phyloP scores from a whole-genome alignment of 2,329 filamentous ascomycete species.

The Phaeomoniella chlamydospora region DNA sequence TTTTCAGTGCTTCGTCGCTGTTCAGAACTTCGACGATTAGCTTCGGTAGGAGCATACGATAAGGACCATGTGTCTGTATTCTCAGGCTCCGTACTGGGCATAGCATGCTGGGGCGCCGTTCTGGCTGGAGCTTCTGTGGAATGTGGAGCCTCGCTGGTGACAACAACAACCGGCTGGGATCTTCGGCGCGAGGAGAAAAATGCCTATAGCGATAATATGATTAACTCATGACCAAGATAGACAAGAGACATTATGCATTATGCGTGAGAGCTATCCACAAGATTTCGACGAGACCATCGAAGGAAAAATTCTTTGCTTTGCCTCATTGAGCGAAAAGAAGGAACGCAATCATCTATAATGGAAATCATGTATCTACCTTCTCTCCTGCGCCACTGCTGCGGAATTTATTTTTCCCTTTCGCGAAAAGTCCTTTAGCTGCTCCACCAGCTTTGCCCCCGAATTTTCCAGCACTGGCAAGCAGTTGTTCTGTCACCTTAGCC shows the following conservation, averaged over 20 bases:
- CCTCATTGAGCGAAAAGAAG: neutral
- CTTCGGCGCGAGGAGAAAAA: conserved; percentile 2
- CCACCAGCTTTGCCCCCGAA: conserved; percentile 56
- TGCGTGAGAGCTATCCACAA: conserved; percentile 3
- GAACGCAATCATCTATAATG: conserved; percentile 13
- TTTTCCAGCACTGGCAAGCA: conserved; percentile 68
- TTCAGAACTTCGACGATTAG: neutral
- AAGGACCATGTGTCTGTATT: neutral
- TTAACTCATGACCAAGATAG: conserved; percentile 6
- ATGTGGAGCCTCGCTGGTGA: conserved; percentile 1
- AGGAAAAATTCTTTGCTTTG: conserved; percentile 4
- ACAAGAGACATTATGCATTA: conserved; percentile 5
- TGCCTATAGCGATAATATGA: conserved; percentile 5
- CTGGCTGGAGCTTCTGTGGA: neutral
- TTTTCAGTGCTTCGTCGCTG: neutral
- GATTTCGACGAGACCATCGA: conserved; percentile 2
- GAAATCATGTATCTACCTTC: conserved; percentile 72
- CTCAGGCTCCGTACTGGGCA: neutral
- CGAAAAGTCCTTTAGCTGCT: conserved; percentile 80
- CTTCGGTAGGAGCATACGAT: neutral
- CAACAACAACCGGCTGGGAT: neutral
- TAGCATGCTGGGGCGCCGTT: neutral
- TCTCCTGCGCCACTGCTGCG: conserved; percentile 48
- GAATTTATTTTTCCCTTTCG: conserved; percentile 79
- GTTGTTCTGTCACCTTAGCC: conserved; percentile 74